Base-by-base conservation (phyloP, 768 basidiomycete genomes). In the Peribolospora kevripleyi region DNA sequence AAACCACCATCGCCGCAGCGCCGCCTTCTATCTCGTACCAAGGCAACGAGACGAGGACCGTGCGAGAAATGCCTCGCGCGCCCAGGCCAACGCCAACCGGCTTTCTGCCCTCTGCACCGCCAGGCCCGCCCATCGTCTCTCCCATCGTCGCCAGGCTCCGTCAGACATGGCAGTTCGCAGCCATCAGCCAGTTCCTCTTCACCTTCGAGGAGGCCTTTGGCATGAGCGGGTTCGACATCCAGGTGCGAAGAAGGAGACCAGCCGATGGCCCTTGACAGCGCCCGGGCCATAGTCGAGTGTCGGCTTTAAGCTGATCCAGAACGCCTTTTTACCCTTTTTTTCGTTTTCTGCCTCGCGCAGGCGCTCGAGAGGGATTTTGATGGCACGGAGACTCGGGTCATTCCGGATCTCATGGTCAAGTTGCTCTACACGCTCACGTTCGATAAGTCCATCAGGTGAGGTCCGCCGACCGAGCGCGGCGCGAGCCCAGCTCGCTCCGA, bases 391-490 rank as follows among this genome's bases (percentile, higher is more conserved):
- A 45, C 43, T 7, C 8, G 13, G 13, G 8, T 45, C 37, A 55
- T 59, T n/a, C 52, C 58, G 5, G 36, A 40, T 10, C 40, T 59
- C 42, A 53, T 53, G 51, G 53, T 48, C 5, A 25, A 41, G 5
- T 49, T 59, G 5, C 58, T 59, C 38, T 55, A 52, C 41, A 40
- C 51, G 4, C 47, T 59, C 10, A 59, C 58, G 9, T 41, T 59
- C 14, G 51, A 59, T 53, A 42, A 49, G 7, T 39, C 49, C 43
- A 54, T 59, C 45, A 48, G 54, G 58, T 58, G 39, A 13, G 58
- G 55, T 25, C 25, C 25, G 25, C 25, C 25, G 25, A 25, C 25
- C 25, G 25, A 25, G 25, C 25, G 25, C 1, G 25, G 25, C 25
- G 25, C 25, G 25, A 25, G 25, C 25, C 25, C 25, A 25, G 25